Evolutionary conservation across 371 early-diverging fungal genomes (phyloP).

Genomic region (Mucor racemosus): DNA sequence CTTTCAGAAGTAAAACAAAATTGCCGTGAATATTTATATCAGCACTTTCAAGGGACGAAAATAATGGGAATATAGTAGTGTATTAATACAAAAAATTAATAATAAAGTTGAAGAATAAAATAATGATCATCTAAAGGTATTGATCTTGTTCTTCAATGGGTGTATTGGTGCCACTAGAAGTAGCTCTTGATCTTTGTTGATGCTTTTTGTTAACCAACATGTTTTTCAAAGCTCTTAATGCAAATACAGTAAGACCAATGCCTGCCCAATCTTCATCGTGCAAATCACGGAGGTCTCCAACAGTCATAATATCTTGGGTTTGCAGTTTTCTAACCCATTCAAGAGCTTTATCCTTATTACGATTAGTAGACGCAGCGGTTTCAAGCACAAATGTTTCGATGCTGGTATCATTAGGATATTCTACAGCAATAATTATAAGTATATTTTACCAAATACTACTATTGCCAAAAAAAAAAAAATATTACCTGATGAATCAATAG

Average conservation of each 20-base stretch:
- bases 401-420: constrained; percentile 64
- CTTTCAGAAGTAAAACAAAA: too few species aligned
- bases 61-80: background rate
- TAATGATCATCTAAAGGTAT: constrained; percentile 16
- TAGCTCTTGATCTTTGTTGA: constrained; percentile 28
- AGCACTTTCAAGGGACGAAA: too few species aligned
- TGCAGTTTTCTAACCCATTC: constrained; percentile 78
- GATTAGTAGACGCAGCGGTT: constrained; percentile 68
- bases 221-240: constrained; percentile 83
- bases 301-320: constrained; percentile 82
- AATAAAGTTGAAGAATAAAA: background rate
- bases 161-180: constrained; percentile 35
- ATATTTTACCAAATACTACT: too few species aligned
- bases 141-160: constrained; percentile 37
- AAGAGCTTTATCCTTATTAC: constrained; percentile 71
- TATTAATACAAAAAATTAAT: background rate
- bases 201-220: constrained; percentile 65
- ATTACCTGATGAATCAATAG: constrained; percentile 13
- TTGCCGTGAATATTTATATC: too few species aligned
- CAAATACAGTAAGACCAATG: constrained; percentile 86
- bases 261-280: constrained; percentile 83
- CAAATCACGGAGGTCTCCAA: constrained; percentile 78
- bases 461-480: background rate
- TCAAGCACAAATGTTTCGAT: constrained; percentile 78
- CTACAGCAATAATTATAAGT: constrained; percentile 22